Percentiles rank a stretch among this genome's conserved stretches.
phyloP scores from a whole-genome alignment of 108 stramenopile genomes.

The Conticribra guillardii region DNA sequence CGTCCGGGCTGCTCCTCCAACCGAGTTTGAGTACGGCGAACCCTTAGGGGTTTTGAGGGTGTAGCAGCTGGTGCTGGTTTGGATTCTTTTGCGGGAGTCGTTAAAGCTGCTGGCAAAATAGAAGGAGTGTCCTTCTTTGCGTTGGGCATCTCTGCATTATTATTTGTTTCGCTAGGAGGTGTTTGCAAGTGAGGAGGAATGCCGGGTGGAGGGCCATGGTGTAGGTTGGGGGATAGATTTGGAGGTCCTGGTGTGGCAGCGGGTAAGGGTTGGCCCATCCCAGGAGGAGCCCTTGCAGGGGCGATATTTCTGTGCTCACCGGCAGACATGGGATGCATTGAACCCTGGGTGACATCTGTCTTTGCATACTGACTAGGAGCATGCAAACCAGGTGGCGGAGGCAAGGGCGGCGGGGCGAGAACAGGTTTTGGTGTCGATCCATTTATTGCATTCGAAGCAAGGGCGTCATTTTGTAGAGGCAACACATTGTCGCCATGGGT shows the following conservation, averaged over 20 bases:
- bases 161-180: neutral
- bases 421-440: neutral
- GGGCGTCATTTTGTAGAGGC: too few species aligned
- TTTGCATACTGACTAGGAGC: constrained; percentile 1
- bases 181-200: constrained; percentile 17
- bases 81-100: constrained; percentile 15
- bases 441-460: too few species aligned
- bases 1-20: constrained; percentile 81
- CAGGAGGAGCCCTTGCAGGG: neutral
- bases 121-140: constrained; percentile 1
- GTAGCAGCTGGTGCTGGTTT: constrained; percentile 9
- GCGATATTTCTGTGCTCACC: neutral
- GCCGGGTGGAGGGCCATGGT: constrained; percentile 10
- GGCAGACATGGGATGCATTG: neutral
- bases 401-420: neutral
- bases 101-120: constrained; percentile 36
- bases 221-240: neutral
- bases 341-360: neutral
- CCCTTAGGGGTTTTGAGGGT: constrained; percentile 23
- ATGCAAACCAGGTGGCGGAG: neutral
- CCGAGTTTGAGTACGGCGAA: constrained; percentile 41
- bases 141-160: neutral
- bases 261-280: neutral
- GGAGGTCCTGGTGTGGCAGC: neutral
- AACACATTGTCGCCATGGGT: too few species aligned